Evolutionary conservation across 805 yeast genomes (phyloP).

Genomic region (Zygotorulaspora sp.): DNA sequence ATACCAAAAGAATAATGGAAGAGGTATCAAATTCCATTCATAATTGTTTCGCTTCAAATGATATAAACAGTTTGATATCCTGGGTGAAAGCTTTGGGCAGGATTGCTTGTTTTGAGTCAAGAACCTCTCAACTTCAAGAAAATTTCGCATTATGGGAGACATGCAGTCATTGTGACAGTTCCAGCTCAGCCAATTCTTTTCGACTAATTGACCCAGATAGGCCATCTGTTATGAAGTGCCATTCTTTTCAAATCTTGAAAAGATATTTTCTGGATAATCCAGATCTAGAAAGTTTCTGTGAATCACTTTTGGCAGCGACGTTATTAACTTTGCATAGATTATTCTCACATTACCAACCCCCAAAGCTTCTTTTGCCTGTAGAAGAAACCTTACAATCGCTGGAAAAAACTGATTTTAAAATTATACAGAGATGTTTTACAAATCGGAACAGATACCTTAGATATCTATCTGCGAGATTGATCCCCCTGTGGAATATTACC

Average conservation of each 20-base stretch:
- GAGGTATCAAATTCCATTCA: slow-evolving; percentile 17
- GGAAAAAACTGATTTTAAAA: slow-evolving; percentile 34
- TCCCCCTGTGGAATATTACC: slow-evolving; percentile 47
- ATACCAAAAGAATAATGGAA: slow-evolving; percentile 10
- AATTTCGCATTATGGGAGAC: slow-evolving; percentile 11
- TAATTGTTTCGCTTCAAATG: slow-evolving; percentile 17
- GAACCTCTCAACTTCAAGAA: not conserved
- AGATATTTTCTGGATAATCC: slow-evolving; percentile 25
- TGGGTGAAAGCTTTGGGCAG: slow-evolving; percentile 23
- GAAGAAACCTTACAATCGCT: slow-evolving; percentile 1
- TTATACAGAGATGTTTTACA: slow-evolving; percentile 39
- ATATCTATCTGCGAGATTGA: slow-evolving; percentile 45
- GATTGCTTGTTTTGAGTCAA: slow-evolving; percentile 23
- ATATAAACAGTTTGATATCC: slow-evolving; percentile 13
- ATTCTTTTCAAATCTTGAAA: slow-evolving; percentile 29
- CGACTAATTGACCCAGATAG: slow-evolving; percentile 31
- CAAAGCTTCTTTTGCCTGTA: slow-evolving; percentile 31
- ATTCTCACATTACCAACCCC: slow-evolving; percentile 51
- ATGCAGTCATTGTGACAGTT: slow-evolving; percentile 26
- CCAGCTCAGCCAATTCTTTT: slow-evolving; percentile 12
- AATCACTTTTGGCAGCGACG: slow-evolving; percentile 40
- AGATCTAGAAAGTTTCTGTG: slow-evolving; percentile 22
- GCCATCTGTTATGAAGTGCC: slow-evolving; percentile 15
- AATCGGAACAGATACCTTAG: slow-evolving; percentile 53
- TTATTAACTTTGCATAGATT: slow-evolving; percentile 45